Base-by-base conservation (phyloP, 257 asterid species). In the Nicotiana tomentosiformis region DNA sequence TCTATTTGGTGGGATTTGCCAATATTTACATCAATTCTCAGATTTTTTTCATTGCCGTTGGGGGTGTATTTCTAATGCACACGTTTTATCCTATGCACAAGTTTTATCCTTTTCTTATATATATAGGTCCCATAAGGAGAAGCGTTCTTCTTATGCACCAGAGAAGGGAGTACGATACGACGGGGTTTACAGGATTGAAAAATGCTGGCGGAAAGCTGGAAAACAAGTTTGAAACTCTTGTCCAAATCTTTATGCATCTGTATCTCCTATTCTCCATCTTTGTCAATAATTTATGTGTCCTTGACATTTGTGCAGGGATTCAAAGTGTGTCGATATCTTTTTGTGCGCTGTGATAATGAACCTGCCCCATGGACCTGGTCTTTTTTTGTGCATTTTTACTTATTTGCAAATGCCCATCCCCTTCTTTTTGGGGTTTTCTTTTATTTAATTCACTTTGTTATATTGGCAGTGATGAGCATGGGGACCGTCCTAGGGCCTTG, bases 321-420 rank as follows among this genome's bases (percentile, higher is more conserved):
- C 84, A 82, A 89, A 87, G 94, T 93, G 80, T 95, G 99, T 77
- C 90, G 99, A 30, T 95, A 93, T 83, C 93, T 95, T n/a, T 95
- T 95, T 77, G 91, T 95, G 79, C 96, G 98, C n/a, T 95, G 99
- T 89, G 99, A 95, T 87, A 93, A 95, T 86, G 98, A 95, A 2
- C 99, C 99, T 77, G 97, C 99, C 1, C 97, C 99, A 26, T 95
- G 99, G 99, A 92, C 97, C 60, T 91, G 92, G 98, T 91, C 76
- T 85, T 83, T 85, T 30, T 79, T 43, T 77, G 29, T 17, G 58
- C 46, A 83, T 26, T 60, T 77, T 76, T 35, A 66, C 83, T 77
- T n/a, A 60, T 2, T 30, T 53, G 33, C n/a, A 43, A 17, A 18
- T 66, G 23, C 9, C 12, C 37, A 23, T 5, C 26, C 20, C 39